Evolutionary conservation across 768 basidiomycete species (phyloP).

Genomic region (Pleurotus ostreatus): DNA sequence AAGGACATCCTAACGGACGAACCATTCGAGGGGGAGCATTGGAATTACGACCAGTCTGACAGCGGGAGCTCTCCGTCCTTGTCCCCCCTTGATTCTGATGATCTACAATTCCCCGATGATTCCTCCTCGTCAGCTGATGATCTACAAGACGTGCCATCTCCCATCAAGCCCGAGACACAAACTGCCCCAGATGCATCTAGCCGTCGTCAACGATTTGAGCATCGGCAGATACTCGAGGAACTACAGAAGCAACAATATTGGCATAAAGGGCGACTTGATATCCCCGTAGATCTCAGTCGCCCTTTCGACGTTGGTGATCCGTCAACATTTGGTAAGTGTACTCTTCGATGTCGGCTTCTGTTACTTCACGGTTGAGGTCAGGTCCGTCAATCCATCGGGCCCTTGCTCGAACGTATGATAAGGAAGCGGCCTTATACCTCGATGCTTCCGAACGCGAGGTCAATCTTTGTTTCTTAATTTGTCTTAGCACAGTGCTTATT

Average conservation of each 20-base stretch:
- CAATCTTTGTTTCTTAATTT: not conserved
- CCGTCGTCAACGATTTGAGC: conserved; percentile 32
- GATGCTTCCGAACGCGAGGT: conserved; percentile 43
- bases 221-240: conserved; percentile 57
- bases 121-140: conserved; percentile 25
- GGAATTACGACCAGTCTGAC: conserved; percentile 52
- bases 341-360: not conserved
- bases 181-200: conserved; percentile 2
- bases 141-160: not conserved
- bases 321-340: conserved; percentile 60
- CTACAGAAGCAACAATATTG: conserved; percentile 69
- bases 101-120: conserved; percentile 40
- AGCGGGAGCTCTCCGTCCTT: conserved; percentile 64
- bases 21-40: conserved; percentile 83
- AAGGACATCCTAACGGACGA: conserved; percentile 76
- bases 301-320: conserved; percentile 65
- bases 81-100: conserved; percentile 58
- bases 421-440: conserved; percentile 29
- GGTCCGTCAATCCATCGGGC: conserved; percentile 42
- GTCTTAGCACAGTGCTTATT: not conserved
- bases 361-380: conserved; percentile 14
- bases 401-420: conserved; percentile 29
- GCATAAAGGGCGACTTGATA: conserved; percentile 60
- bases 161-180: not conserved
- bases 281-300: conserved; percentile 30